Base-by-base conservation (phyloP, 2,329 filamentous ascomycete species). In the Fusarium tupiense region DNA sequence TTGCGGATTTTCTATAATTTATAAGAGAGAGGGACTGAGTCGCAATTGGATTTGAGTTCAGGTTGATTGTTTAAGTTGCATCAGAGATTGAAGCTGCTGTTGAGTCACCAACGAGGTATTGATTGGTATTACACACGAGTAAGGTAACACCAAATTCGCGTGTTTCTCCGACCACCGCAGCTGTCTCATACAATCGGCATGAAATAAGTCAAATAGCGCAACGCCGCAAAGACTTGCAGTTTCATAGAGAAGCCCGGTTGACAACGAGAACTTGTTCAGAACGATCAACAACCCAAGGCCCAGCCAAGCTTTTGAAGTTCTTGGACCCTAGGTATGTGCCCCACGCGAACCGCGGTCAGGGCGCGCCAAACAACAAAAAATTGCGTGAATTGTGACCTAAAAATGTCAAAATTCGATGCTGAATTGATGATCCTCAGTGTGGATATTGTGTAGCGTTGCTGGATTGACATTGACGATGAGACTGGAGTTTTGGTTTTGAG, bases 301-400 rank as follows among this genome's bases (percentile, higher is more conserved):
- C 31, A 63, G 69, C 58, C 56, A 69, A 68, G 71, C 62, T 74
- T 74, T 64, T 58, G 53, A 61, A 53, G 57, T 47, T 59, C 62
- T 43, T 57, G 46, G 66, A 61, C 62, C 61, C 65, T 66, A 66
- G 50, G 63, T 61, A 67, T 63, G 61, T 49, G 74, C 60, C 70
- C 74, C 72, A 73, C 75, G 75, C 46, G 67, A 76, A 69, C 54
- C 66, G 71, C 76, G 67, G 73, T 70, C 63, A 64, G 52, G 64
- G 57, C 61, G 61, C 38, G 65, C 57, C 62, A 38, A 40, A 59
- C 38, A 43, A 19, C 22, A 47, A 38, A 49, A 52, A 67, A 59
- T n/a, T 50, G 35, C 14, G 54, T 53, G n/a, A 47, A 66, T 47
- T 50, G 50, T 59, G 47, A 31, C 49, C 56, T 64, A 44, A 41